Evolutionary conservation across 2,329 filamentous ascomycete species (phyloP).

Genomic region (Aspergillus pseudonomiae): DNA sequence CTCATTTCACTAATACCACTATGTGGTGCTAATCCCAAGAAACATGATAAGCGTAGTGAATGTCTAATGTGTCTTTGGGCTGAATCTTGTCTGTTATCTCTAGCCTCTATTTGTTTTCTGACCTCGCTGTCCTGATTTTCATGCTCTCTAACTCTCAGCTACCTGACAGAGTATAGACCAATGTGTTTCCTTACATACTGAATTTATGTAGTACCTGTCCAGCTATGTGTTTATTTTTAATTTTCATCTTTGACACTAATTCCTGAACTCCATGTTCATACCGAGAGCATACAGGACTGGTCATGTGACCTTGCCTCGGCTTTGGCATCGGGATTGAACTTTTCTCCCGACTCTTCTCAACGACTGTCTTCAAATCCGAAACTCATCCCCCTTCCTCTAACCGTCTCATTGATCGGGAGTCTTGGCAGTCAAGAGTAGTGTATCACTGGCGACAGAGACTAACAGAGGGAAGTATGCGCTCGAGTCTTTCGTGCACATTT

Average conservation of each 20-base stretch:
- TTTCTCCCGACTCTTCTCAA: background rate
- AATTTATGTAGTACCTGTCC: background rate
- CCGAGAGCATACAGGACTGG: background rate
- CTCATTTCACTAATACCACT: background rate
- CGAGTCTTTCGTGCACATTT: conserved; percentile 1
- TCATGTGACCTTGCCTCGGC: background rate
- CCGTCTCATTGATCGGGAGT: background rate
- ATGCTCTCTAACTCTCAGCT: background rate
- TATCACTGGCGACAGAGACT: background rate
- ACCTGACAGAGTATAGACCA: background rate
- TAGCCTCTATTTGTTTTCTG: background rate
- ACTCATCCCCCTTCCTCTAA: background rate
- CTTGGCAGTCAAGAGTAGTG: background rate
- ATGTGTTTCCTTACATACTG: background rate
- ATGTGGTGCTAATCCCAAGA: background rate
- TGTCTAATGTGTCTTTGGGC: background rate
- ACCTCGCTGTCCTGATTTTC: background rate
- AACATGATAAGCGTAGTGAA: background rate
- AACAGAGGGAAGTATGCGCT: background rate
- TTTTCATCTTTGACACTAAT: background rate
- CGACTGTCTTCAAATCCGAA: background rate
- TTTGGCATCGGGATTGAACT: background rate
- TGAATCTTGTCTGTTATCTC: background rate
- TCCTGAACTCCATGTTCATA: background rate
- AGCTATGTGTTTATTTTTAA: background rate